Evolutionary conservation across 805 yeast species (phyloP), one percentile per base, ranked within the genome.

Genomic region (Candida dajiaensis): DNA sequence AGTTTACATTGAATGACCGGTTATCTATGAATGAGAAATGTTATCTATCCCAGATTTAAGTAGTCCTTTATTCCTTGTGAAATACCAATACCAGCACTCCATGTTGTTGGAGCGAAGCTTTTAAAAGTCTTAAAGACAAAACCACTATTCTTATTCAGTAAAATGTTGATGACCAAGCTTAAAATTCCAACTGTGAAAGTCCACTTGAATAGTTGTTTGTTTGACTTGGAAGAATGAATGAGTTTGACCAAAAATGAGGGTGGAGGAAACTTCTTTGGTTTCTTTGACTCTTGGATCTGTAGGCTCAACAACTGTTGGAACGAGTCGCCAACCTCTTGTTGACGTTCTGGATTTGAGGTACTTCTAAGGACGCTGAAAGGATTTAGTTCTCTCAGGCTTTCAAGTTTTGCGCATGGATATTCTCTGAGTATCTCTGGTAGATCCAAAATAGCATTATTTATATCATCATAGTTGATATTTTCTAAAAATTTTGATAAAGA

Each of bases 351-450:
- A n/a, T 8, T 20, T 1, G 49, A 29, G 6, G 65, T 56, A 1
- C 59, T 62, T 25, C 56, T 42, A 29, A 69, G 41, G 2, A 64
- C 63, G 49, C 68, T 63, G 29, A 47, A 59, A 19, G 53, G 51
- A 42, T 61, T 58, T 16, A 66, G 35, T 13, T 23, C 42, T 46
- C 36, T 46, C 43, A 43, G 43, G 7, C 51, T 41, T 38, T 22
- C 38, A 20, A 42, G n/a, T 12, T 48, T 18, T 15, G 40, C 21
- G 12, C 46, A 16, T 6, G 51, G 44, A 22, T 37, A 23, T 13
- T 45, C 28, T 9, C 38, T 22, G 22, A 46, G 44, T 20, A 48
- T 38, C n/a, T 43, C 22, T 2, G 52, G 44, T 2, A 55, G 46
- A 3, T 56, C 56, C 1, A 59, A 54, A 20, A 68, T 58, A 3